Evolutionary conservation across 768 basidiomycete species (phyloP).

Genomic region (Peribolospora kevripleyi): DNA sequence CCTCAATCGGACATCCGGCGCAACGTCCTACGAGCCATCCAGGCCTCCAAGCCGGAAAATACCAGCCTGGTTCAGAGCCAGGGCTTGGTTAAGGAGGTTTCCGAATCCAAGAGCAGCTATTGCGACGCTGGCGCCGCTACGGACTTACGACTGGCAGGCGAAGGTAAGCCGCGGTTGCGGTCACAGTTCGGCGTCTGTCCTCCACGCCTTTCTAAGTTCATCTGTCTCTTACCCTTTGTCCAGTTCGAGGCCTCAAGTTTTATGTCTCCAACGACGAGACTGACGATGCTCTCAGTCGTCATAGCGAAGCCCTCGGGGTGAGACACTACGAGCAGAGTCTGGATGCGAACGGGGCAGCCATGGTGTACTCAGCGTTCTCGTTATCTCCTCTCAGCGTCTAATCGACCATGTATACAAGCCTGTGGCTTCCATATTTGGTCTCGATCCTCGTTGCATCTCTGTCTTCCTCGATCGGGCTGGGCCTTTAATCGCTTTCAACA

Average conservation of each 20-base stretch:
- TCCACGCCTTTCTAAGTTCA: neutral
- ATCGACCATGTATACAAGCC: constrained; percentile 37
- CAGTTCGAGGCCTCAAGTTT: too few species aligned
- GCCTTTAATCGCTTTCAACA: constrained; percentile 76
- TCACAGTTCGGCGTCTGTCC: constrained; percentile 5
- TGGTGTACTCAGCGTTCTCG: neutral
- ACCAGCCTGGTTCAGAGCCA: constrained; percentile 20
- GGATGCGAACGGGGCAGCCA: too few species aligned
- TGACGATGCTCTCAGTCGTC: too few species aligned
- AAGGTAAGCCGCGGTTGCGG: constrained; percentile 15
- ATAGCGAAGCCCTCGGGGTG: too few species aligned
- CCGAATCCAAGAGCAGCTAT: constrained; percentile 20
- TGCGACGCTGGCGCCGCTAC: constrained; percentile 13
- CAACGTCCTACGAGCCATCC: constrained; percentile 14
- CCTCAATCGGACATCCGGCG: constrained; percentile 4
- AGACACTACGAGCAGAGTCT: too few species aligned
- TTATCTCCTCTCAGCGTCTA: constrained; percentile 29
- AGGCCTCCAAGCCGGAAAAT: constrained; percentile 13
- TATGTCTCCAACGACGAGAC: too few species aligned
- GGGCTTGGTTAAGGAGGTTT: constrained; percentile 17
- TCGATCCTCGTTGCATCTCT: constrained; percentile 49
- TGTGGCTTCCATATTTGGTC: constrained; percentile 43
- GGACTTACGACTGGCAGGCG: constrained; percentile 15
- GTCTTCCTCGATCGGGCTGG: constrained; percentile 66
- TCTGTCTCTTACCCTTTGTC: too few species aligned